Evolutionary conservation across 2,329 filamentous ascomycete species (phyloP).

Genomic region (Tolypocladium guangdongense): DNA sequence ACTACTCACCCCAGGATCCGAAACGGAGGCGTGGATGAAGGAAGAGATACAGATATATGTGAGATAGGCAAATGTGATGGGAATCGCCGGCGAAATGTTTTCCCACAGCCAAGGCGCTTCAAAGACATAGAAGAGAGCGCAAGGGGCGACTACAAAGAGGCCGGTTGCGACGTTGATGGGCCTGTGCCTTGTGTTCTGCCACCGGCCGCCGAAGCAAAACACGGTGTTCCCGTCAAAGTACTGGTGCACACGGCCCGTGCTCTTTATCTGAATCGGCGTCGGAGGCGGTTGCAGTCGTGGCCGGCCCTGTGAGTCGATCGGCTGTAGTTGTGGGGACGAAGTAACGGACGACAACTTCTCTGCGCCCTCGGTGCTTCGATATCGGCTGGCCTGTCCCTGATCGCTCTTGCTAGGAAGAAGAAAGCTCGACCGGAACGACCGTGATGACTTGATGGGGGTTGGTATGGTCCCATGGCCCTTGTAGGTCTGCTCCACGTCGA

Average conservation of each 20-base stretch:
- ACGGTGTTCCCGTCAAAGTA: constrained; percentile 91
- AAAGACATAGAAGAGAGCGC: constrained; percentile 72
- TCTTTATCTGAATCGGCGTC: constrained; percentile 20
- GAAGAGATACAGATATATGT: constrained; percentile 86
- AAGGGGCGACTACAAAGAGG: constrained; percentile 66
- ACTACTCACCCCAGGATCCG: constrained; percentile 77
- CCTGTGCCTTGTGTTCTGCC: constrained; percentile 78
- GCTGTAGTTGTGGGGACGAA: constrained; percentile 57
- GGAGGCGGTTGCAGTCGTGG: constrained; percentile 15
- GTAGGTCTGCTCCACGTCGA: constrained; percentile 50
- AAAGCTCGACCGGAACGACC: constrained; percentile 69
- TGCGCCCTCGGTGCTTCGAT: constrained; percentile 53
- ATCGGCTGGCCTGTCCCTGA: constrained; percentile 32
- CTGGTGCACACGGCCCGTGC: constrained; percentile 63
- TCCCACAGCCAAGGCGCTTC: constrained; percentile 81
- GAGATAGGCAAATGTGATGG: constrained; percentile 83
- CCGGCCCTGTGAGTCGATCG: constrained; percentile 25
- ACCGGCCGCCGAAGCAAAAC: constrained; percentile 75
- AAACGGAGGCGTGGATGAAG: constrained; percentile 83
- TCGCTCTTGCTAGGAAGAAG: constrained; percentile 50
- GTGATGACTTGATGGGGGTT: constrained; percentile 58
- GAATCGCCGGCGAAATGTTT: constrained; percentile 77
- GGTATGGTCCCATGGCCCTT: constrained; percentile 39
- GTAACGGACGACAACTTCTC: constrained; percentile 76
- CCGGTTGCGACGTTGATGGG: constrained; percentile 87